Conservation (phyloP, 2,329 filamentous ascomycete genomes). For the Albifimbria verrucaria region DNA sequence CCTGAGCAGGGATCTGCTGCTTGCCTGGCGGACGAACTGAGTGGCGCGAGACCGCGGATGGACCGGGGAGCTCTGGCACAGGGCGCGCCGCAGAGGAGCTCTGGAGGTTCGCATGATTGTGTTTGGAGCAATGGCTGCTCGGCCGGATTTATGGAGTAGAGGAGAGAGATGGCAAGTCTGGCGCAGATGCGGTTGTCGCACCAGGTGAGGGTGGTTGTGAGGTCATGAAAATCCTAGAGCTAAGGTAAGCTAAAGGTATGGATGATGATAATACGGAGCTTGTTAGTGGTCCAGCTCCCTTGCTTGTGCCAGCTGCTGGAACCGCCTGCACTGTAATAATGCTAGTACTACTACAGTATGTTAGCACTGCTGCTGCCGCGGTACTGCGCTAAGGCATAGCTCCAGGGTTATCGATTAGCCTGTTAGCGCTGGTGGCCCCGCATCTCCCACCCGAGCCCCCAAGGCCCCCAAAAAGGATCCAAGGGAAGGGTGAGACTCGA, state of each 20-base stretch:
- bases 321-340: background rate
- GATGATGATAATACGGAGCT: background rate
- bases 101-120: constrained; percentile 28
- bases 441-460: background rate
- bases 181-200: background rate
- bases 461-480: too few relatives aligned
- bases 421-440: background rate
- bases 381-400: too few relatives aligned
- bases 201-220: background rate
- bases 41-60: constrained; percentile 15
- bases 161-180: background rate
- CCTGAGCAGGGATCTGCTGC: constrained; percentile 12
- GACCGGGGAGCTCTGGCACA: constrained; percentile 16
- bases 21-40: constrained; percentile 28
- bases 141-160: background rate
- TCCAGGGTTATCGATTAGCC: background rate
- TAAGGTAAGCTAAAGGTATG: background rate
- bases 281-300: too few relatives aligned
- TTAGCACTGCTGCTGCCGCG: too few relatives aligned
- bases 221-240: background rate
- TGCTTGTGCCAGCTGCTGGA: background rate
- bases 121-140: background rate
- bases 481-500: too few relatives aligned
- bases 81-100: constrained; percentile 23
- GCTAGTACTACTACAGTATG: background rate